Base-by-base conservation (phyloP, 2,329 filamentous ascomycete species). In the Huntiella moniliformis region DNA sequence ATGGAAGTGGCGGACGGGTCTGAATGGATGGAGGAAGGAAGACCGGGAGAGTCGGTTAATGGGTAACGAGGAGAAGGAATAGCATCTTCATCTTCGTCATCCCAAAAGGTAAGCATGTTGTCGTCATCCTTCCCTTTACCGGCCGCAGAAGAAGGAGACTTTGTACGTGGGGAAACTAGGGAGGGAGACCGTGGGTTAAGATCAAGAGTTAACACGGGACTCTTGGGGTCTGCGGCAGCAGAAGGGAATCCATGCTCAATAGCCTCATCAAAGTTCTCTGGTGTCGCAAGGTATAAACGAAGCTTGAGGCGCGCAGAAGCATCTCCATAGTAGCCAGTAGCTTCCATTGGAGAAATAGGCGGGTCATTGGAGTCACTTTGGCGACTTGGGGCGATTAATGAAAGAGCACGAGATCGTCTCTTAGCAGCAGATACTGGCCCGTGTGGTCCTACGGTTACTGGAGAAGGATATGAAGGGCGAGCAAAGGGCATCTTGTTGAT, bases 221-320 rank as follows among this genome's bases (percentile, higher is more conserved):
- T 49, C 42, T 53, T 52, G n/a, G 52, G 53, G 17, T 50, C 48
- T 10, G 22, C 42, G 5, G 48, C 44, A 15, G 67, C 66, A 0
- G 79, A 76, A 0, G 86, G 85, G 55, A 95, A 96, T 0, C 88
- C 88, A 60, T 92, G 95, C 58, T 93, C 83, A 44, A 96, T 74
- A 1, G 84, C 86, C 61, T 96, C 88, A 57, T 96, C 88, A 54
- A 96, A 96, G 58, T 93, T 94, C 53, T 93, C 83, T 1, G 87
- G 82, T 1, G 86, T 93, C 5, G 83, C 82, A 15, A 94, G 72
- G 55, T 87, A 94, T 5, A 84, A 77, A 10, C 86, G 77, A 15
- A 96, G 67, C 61, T 92, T 94, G 54, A 84, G 69, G 32, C 88
- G 75, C 35, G 87, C 84, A 57, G 93, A 83, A 0, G 86, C 85